Evolutionary conservation across 164 flowering plant genomes (phyloP).

Genomic region (Vitis vinifera): DNA sequence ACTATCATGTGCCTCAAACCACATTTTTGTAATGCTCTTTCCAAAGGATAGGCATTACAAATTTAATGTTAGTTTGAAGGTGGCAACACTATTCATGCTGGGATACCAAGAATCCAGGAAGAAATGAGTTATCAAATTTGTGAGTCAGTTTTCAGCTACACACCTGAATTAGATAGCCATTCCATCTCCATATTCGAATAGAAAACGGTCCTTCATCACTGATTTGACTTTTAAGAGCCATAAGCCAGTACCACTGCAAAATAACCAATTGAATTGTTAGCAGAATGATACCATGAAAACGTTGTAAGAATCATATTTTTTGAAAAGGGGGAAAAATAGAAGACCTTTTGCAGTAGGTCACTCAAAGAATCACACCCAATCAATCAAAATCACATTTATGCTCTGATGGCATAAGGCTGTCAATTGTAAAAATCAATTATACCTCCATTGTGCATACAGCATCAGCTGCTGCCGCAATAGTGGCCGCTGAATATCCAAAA

Average conservation of each 20-base stretch:
- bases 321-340: too few species aligned
- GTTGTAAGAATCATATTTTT: too few species aligned
- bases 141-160: conserved; percentile 10
- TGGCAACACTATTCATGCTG: too few species aligned
- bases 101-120: neutral
- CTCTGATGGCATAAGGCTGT: conserved; percentile 1
- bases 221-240: conserved; percentile 55
- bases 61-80: too few species aligned
- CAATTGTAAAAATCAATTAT: conserved; percentile 1
- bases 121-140: conserved; percentile 3
- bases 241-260: conserved; percentile 81
- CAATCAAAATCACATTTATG: neutral
- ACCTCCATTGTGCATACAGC: conserved; percentile 82
- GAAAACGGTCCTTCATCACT: conserved; percentile 28
- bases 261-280: conserved; percentile 5
- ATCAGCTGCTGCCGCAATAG: conserved; percentile 68
- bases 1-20: too few species aligned
- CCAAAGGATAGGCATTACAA: too few species aligned
- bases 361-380: neutral
- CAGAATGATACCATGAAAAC: too few species aligned
- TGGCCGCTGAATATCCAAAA: conserved; percentile 72
- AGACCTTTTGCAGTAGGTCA: too few species aligned
- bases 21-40: too few species aligned
- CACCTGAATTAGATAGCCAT: conserved; percentile 74
- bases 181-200: conserved; percentile 82